phyloP scores from a whole-genome alignment of 192 early-diverging fungal species.

The Rhizophagus sp. region DNA sequence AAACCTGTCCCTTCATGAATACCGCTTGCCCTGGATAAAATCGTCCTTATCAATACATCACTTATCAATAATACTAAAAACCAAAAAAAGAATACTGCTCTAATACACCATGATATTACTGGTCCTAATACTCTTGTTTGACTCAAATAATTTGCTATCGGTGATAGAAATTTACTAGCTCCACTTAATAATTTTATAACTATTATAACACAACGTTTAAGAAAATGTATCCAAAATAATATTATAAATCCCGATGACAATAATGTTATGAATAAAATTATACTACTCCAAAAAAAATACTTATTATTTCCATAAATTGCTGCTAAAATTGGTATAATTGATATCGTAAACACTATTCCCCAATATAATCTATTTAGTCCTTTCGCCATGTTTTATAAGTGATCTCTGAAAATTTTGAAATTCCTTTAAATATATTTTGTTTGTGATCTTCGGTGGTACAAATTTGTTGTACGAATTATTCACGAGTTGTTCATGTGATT shows the following conservation, averaged over 20 bases:
- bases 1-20: constrained; percentile 38
- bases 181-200: background rate
- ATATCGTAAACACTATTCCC: background rate
- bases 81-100: background rate
- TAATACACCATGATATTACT: background rate
- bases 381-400: background rate
- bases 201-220: background rate
- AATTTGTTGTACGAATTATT: too few relatives aligned
- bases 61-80: background rate
- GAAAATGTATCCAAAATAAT: background rate
- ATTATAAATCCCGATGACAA: background rate
- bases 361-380: background rate
- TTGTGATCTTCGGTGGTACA: too few relatives aligned
- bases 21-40: background rate
- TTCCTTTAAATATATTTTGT: too few relatives aligned
- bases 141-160: background rate
- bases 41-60: background rate
- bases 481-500: too few relatives aligned
- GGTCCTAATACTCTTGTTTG: background rate
- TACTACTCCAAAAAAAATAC: background rate
- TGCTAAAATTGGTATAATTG: background rate
- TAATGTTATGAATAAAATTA: background rate
- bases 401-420: too few relatives aligned
- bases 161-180: background rate
- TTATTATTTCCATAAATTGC: background rate